Evolutionary conservation across 352 stramenopile species (phyloP).

Genomic region (Pilasporangium apinafurcum): DNA sequence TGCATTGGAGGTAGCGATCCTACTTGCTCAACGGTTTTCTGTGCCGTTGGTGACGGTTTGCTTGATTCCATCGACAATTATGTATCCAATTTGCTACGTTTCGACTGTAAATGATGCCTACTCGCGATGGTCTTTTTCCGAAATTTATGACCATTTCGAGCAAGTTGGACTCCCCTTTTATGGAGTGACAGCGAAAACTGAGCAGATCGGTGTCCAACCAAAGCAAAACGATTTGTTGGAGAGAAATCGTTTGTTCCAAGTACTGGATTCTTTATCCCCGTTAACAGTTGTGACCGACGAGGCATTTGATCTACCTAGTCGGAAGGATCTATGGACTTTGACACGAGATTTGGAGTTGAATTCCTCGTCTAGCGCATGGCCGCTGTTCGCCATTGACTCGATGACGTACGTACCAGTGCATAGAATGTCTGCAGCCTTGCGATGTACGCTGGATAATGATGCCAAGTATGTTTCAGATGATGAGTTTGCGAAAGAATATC

Average conservation of each 20-base stretch:
- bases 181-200: constrained; percentile 23
- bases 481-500: constrained; percentile 30
- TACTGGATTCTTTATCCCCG: constrained; percentile 35
- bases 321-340: constrained; percentile 25
- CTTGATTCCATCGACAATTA: constrained; percentile 34
- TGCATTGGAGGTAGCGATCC: constrained; percentile 37
- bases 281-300: constrained; percentile 33
- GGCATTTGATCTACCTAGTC: constrained; percentile 20
- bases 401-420: constrained; percentile 40
- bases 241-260: constrained; percentile 19
- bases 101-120: constrained; percentile 50
- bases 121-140: constrained; percentile 36
- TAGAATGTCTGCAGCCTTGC: constrained; percentile 24
- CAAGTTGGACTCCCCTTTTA: constrained; percentile 34
- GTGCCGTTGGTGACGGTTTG: constrained; percentile 38
- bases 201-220: background rate
- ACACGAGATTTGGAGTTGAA: constrained; percentile 25
- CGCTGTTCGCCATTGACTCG: constrained; percentile 55
- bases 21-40: constrained; percentile 31
- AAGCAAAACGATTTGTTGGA: background rate
- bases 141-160: constrained; percentile 39
- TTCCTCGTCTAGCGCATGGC: constrained; percentile 29
- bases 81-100: constrained; percentile 52
- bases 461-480: constrained; percentile 27
- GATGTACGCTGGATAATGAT: constrained; percentile 24